Evolutionary conservation across 768 basidiomycete genomes (phyloP), one percentile per base, ranked within the genome.

Genomic region (Tylopilus plumbeoviolaceoides): DNA sequence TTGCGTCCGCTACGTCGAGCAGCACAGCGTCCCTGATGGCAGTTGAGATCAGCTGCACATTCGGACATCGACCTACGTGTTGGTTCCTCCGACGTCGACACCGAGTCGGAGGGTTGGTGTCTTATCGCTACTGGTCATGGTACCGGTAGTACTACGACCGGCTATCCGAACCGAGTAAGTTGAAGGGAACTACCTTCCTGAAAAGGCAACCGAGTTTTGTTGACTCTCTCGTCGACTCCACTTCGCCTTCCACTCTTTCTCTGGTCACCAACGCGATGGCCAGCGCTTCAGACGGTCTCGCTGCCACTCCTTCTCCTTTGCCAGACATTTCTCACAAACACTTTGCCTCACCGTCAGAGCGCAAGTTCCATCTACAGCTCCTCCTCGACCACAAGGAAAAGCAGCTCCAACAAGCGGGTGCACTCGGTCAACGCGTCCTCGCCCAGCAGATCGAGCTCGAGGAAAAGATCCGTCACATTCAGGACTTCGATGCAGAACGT

Each of bases 371-470:
- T 53, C 75, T 85, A 12, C 82, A 85, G 53, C 72, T 70, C 54
- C 83, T 97, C 53, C 81, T 98, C 60, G 91, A 92, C 72, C 79
- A 75, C 67, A 98, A 98, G 77, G 90, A 94, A 70, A 84, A 85
- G 65, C 93, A 98, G 70, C 85, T 98, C 31, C 85, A 91, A 58
- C 88, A 91, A 58, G 91, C 92, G 5, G 94, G 91, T 35, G 87
- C 85, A 50, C 84, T 98, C 66, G 95, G 95, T 47, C 93, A 97
- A 72, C 88, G 91, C 69, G 84, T 98, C 62, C 84, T 98, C 56
- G 81, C 84, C 18, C 95, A 98, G 75, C 92, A 92, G 72, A 86
- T 91, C 73, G 91, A 95, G 66, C 82, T 98, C 56, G 91, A 97
- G 70, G 85, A 87, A 65, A 82, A 91, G 47, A 91, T 98, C 54